Percentiles rank a stretch among this genome's conserved stretches.
phyloP scores from a whole-genome alignment of 2,329 filamentous ascomycete species.

The Talaromyces rugulosus region DNA sequence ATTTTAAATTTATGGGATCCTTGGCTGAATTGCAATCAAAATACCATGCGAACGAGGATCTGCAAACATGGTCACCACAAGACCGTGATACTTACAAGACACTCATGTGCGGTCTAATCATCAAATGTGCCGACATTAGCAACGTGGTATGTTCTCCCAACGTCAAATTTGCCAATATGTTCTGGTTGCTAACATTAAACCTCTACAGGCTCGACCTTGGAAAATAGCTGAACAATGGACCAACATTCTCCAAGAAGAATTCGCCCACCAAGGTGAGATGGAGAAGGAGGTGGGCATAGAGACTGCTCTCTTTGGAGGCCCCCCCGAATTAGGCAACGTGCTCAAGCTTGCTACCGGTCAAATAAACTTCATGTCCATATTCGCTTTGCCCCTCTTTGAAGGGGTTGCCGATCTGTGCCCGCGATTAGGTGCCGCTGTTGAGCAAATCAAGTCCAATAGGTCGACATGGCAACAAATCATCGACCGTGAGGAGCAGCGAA shows the following conservation, averaged over 20 bases:
- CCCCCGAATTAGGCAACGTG: slow-evolving; percentile 76
- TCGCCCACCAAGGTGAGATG: slow-evolving; percentile 88
- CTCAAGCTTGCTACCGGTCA: slow-evolving; percentile 81
- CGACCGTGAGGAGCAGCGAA: slow-evolving; percentile 23
- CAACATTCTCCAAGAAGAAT: slow-evolving; percentile 89
- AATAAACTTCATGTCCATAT: slow-evolving; percentile 94
- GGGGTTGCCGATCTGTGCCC: slow-evolving; percentile 83
- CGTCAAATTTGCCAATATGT: not conserved
- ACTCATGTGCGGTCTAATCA: slow-evolving; percentile 81
- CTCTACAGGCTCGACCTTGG: slow-evolving; percentile 69
- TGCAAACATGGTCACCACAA: slow-evolving; percentile 72
- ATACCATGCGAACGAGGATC: slow-evolving; percentile 61
- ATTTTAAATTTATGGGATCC: slow-evolving; percentile 94
- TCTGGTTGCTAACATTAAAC: not conserved
- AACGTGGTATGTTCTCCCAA: slow-evolving; percentile 72
- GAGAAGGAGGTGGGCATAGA: slow-evolving; percentile 82
- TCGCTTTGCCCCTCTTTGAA: slow-evolving; percentile 87
- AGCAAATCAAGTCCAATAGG: slow-evolving; percentile 76
- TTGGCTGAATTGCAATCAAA: slow-evolving; percentile 77
- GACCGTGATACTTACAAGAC: slow-evolving; percentile 71
- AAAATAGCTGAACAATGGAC: slow-evolving; percentile 85
- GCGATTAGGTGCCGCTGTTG: slow-evolving; percentile 75
- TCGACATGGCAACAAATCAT: slow-evolving; percentile 55
- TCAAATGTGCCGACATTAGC: slow-evolving; percentile 98
- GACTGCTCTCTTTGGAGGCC: slow-evolving; percentile 75